Conservation (phyloP, 371 early-diverging fungal genomes). For the Conidiobolus incongruus region DNA sequence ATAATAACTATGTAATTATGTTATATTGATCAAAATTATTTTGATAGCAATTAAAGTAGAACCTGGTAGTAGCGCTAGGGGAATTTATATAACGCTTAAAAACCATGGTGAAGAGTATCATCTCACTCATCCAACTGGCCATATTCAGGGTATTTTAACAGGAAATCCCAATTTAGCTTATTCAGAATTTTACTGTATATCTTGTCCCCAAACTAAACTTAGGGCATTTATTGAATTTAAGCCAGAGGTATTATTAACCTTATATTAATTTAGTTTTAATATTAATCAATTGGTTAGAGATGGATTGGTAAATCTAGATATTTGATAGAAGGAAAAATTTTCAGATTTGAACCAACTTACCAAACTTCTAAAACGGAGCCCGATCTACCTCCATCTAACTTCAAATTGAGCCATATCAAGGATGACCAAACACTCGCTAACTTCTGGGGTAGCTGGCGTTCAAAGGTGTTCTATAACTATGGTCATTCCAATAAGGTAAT, state of each 20-base stretch:
- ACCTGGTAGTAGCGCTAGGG: conserved; percentile 23
- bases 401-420: conserved; percentile 16
- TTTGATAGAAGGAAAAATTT: conserved; percentile 20
- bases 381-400: conserved; percentile 10
- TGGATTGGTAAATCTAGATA: conserved; percentile 25
- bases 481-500: conserved; percentile 6
- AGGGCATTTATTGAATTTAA: conserved; percentile 22
- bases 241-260: conserved; percentile 13
- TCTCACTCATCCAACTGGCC: conserved; percentile 17
- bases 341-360: conserved; percentile 18
- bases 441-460: conserved; percentile 33
- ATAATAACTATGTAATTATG: neutral
- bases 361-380: conserved; percentile 8
- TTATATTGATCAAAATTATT: conserved; percentile 1
- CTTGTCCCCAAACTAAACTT: conserved; percentile 18
- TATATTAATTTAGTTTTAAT: neutral
- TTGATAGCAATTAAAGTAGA: conserved; percentile 15
- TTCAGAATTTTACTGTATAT: conserved; percentile 14
- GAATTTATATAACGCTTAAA: conserved; percentile 22
- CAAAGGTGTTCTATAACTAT: conserved; percentile 11
- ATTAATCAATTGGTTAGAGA: conserved; percentile 7
- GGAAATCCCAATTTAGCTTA: conserved; percentile 14
- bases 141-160: conserved; percentile 21
- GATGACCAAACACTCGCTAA: conserved; percentile 19
- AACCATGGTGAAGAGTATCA: conserved; percentile 21